These are phyloP conservation scores for Colletotrichum tropicale DNA, from an alignment of 2,329 filamentous ascomycete genomes.

Conservation along the genomic window DNA sequence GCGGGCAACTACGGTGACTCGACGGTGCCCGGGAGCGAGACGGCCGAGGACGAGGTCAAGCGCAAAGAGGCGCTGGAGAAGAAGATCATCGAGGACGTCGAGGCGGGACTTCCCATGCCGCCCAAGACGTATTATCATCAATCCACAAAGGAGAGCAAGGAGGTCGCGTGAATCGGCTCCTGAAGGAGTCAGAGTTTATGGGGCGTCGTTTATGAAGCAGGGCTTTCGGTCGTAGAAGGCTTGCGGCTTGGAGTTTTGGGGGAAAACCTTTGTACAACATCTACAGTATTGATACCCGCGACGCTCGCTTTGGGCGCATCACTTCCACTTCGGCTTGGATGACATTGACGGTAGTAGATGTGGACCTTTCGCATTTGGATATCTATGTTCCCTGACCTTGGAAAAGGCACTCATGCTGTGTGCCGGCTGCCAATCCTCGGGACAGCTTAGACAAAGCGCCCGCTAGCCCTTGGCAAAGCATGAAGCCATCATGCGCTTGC, in stretches of 20 bases:
- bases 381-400: background rate
- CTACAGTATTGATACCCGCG: conserved; percentile 16
- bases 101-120: conserved; percentile 50
- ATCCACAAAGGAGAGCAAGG: conserved; percentile 26
- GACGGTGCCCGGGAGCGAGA: conserved; percentile 27
- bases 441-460: background rate
- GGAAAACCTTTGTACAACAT: background rate
- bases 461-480: background rate
- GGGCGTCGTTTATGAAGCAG: background rate
- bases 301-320: conserved; percentile 13
- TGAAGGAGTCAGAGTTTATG: background rate
- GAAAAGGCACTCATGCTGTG: background rate
- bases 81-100: conserved; percentile 49
- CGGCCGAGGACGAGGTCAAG: conserved; percentile 31
- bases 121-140: conserved; percentile 44
- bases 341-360: background rate
- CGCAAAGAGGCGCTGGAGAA: conserved; percentile 44
- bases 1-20: conserved; percentile 55
- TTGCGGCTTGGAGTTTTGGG: background rate
- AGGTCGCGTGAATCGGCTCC: background rate
- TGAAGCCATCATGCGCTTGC: background rate
- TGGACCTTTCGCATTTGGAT: background rate
- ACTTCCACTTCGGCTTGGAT: background rate
- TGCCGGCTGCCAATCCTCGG: background rate
- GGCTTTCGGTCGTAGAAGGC: background rate